Evolutionary conservation across 495 filamentous ascomycete genomes (phyloP).

Genomic region (Peziza echinospora): DNA sequence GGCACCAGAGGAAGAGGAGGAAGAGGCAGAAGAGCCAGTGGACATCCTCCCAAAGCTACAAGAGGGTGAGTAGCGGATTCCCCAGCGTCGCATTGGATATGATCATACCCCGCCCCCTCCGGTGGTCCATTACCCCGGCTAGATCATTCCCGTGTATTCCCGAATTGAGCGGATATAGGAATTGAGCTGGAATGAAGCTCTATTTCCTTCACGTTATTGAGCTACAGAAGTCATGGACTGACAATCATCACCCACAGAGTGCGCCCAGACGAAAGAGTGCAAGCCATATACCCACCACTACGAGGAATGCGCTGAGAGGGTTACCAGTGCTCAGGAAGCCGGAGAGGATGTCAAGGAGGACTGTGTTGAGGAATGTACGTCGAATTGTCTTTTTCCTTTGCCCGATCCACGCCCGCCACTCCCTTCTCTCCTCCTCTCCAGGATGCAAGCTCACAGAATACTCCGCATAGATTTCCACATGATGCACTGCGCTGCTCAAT

Average conservation of each 20-base stretch:
- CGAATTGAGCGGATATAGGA: conserved; percentile 1
- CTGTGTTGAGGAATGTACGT: conserved; percentile 96
- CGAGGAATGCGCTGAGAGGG: conserved; percentile 90
- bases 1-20: conserved; percentile 31
- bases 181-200: not conserved
- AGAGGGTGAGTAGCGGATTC: conserved; percentile 46
- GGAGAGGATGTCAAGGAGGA: conserved; percentile 57
- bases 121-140: not conserved
- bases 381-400: too few species aligned
- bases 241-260: conserved; percentile 40
- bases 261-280: conserved; percentile 65
- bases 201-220: too few species aligned
- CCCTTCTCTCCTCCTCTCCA: conserved; percentile 1
- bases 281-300: conserved; percentile 84
- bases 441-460: not conserved
- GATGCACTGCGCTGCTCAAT: conserved; percentile 72
- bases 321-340: conserved; percentile 47
- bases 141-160: not conserved
- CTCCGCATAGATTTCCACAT: conserved; percentile 83
- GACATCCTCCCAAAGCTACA: conserved; percentile 77
- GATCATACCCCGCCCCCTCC: conserved; percentile 5
- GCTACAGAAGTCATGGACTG: not conserved
- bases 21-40: conserved; percentile 72
- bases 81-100: too few species aligned
- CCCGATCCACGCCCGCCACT: conserved; percentile 6